Conservation (phyloP, 305 asterid species). For the Caryopteris hybrid region DNA sequence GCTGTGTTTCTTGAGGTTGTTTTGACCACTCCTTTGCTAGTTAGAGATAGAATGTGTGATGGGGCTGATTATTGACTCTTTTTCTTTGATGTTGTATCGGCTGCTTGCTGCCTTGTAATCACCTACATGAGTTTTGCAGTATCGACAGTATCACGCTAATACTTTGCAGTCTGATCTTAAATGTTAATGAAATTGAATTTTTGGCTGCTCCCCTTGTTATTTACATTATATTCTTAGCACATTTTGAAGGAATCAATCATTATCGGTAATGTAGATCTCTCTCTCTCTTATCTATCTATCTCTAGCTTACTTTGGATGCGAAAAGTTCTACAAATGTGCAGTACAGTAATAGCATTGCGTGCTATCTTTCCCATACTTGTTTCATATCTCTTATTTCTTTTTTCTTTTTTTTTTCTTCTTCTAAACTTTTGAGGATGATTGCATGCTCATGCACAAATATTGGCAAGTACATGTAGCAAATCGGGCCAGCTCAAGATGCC, state of each 20-base stretch:
- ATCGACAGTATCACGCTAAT: background rate
- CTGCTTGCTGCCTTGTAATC: background rate
- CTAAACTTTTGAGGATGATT: no score
- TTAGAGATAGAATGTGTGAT: background rate
- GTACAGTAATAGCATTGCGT: background rate
- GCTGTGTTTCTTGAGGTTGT: constrained; percentile 14
- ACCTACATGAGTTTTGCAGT: background rate
- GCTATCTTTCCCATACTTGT: background rate
- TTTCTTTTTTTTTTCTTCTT: no score
- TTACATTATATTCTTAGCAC: no score
- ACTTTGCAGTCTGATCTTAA: background rate
- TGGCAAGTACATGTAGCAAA: no score
- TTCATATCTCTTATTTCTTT: no score
- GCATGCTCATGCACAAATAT: no score
- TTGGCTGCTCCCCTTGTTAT: no score
- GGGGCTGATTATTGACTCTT: background rate
- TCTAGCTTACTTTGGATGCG: background rate
- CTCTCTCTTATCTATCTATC: no score
- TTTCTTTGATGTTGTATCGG: background rate
- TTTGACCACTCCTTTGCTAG: background rate
- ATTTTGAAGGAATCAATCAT: no score
- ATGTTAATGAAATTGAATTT: no score
- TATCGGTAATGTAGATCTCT: no score
- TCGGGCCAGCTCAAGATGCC: background rate
- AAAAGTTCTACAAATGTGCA: background rate